Evolutionary conservation across 306 rosid species (phyloP).

Genomic region (Quercus robur): DNA sequence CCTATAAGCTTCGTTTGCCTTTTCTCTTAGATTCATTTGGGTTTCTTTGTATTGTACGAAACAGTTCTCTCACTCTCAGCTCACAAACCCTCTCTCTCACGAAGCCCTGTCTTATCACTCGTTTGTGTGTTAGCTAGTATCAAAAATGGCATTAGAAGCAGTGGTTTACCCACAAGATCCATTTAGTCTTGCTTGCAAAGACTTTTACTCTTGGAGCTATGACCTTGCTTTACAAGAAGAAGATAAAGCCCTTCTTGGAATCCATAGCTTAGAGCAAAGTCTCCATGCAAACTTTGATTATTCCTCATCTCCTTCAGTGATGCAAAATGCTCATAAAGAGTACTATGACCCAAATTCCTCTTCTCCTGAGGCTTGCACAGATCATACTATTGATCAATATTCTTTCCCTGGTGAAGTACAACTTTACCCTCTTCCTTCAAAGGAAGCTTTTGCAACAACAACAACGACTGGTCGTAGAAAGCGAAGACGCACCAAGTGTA

Average conservation of each 20-base stretch:
- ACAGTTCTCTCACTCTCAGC: too few relatives aligned
- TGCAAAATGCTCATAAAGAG: slow-evolving; percentile 17
- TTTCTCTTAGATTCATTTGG: too few relatives aligned
- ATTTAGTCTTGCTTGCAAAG: slow-evolving; percentile 26
- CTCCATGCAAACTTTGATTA: slow-evolving; percentile 23
- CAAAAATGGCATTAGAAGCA: slow-evolving; percentile 48
- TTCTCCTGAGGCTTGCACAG: slow-evolving; percentile 29
- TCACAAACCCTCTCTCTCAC: too few relatives aligned
- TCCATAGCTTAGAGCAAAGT: neutral
- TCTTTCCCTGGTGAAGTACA: neutral
- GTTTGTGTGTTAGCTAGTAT: neutral
- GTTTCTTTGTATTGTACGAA: too few relatives aligned
- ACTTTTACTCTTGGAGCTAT: slow-evolving; percentile 29
- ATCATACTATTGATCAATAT: neutral
- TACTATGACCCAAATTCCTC: slow-evolving; percentile 26
- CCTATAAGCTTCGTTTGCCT: too few relatives aligned
- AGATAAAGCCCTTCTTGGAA: slow-evolving; percentile 14
- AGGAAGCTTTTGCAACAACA: neutral
- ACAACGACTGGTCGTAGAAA: slow-evolving; percentile 41
- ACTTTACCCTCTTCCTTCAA: neutral
- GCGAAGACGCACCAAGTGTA: slow-evolving; percentile 60
- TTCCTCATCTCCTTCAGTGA: slow-evolving; percentile 20
- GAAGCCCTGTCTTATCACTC: neutral
- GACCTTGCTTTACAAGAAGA: slow-evolving; percentile 29
- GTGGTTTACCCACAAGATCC: slow-evolving; percentile 42